Base-by-base conservation (phyloP, 73 alveolate species). In the Urostyla sp. region DNA sequence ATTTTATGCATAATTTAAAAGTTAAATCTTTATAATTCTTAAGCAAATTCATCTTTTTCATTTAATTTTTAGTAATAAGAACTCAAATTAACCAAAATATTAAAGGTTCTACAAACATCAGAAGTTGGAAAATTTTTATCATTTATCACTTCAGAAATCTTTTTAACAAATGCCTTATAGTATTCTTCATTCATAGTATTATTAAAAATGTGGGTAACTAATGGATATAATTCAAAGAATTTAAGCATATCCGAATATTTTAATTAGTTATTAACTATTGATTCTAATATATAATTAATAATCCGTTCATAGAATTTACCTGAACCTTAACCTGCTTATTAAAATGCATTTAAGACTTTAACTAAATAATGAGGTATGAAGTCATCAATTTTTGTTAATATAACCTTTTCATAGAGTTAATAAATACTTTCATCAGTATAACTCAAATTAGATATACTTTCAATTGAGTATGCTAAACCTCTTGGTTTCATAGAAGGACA, bases 401-500 rank as follows among this genome's bases (percentile, higher is more conserved):
- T 58, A 15, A 77, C 77, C 60, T 57, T 77, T 26, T 77, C 88
- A 2, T 59, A 34, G 16, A 27, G 37, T 21, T 40, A 11, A 16
- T 18, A 45, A 0, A 59, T 43, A 4, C 45, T 73, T n/a, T 57
- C 80, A n/a, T 54, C 55, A 7, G 16, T 8, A 30, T 77, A 44
- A 0, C 60, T 57, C 52, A 77, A 24, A 16, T 60, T 77, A 10
- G 34, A 50, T 3, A 77, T 57, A 8, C 72, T 43, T 35, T 77
- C 80, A 43, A 58, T 23, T n/a, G 88, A 63, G 44, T 59, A 77
- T 59, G 88, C 79, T 45, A 77, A 63, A 8, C 88, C 88, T 45
- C 88, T 77, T 1, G 88, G 63, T 54, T 59, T 57, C 88, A 77
- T 77, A n/a, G 79, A 16, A 23, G 88, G 80, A 24, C 67, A 44